A percentile compares a stretch with the other conserved stretches of the same genome.
Evolutionary conservation across 306 rosid species (phyloP).

Genomic region (Vigna trinervia): DNA sequence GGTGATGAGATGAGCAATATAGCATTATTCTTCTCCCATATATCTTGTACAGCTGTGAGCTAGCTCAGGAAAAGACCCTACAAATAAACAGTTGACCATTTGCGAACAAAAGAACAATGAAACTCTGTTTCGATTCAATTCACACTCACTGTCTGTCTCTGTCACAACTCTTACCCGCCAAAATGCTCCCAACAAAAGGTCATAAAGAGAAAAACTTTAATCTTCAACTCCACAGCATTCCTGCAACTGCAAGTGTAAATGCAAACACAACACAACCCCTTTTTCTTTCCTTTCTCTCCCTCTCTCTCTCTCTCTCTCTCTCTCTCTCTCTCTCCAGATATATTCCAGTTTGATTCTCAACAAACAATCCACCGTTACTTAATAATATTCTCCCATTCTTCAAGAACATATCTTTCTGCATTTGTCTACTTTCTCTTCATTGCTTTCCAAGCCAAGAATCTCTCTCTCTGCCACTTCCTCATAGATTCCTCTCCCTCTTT

Average conservation of each 20-base stretch:
- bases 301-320: background rate
- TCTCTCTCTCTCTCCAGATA: background rate
- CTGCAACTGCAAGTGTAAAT: constrained; percentile 47
- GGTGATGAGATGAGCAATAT: background rate
- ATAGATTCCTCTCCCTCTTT: constrained; percentile 60
- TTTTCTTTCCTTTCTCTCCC: background rate
- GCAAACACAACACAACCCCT: constrained; percentile 35
- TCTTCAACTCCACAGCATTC: constrained; percentile 45
- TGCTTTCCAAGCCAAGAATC: constrained; percentile 90
- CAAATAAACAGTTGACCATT: constrained; percentile 32
- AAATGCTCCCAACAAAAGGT: constrained; percentile 41
- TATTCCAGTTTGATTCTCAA: constrained; percentile 44
- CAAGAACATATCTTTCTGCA: constrained; percentile 55
- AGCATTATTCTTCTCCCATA: background rate
- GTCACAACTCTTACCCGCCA: constrained; percentile 23
- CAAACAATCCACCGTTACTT: constrained; percentile 64
- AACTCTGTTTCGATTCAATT: background rate
- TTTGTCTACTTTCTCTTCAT: constrained; percentile 54
- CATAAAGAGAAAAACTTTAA: constrained; percentile 14
- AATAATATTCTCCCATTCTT: constrained; percentile 57
- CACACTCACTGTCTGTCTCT: background rate
- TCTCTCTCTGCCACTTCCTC: constrained; percentile 57
- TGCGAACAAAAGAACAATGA: background rate
- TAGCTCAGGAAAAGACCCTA: constrained; percentile 2
- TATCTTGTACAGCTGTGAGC: background rate